Evolutionary conservation across 164 flowering plant genomes (phyloP).

Genomic region (Stephania cephalantha): DNA sequence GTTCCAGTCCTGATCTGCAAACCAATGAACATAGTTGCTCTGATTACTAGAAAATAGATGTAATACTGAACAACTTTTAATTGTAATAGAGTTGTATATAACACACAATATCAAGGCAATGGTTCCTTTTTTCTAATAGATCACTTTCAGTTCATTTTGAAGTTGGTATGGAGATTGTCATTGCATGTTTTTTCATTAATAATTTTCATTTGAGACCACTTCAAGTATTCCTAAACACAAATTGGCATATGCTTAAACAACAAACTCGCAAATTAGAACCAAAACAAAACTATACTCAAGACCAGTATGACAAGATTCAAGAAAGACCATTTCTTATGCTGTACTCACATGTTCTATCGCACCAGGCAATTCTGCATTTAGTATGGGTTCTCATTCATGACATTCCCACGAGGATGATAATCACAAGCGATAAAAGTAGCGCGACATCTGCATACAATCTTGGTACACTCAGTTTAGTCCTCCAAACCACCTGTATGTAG

Average conservation of each 20-base stretch:
- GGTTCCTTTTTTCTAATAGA: neutral
- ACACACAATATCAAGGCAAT: neutral
- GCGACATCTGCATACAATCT: neutral
- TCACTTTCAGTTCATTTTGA: neutral
- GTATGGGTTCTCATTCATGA: neutral
- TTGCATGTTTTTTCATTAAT: too few species aligned
- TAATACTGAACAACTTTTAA: neutral
- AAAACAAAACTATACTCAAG: too few species aligned
- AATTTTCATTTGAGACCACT: too few species aligned
- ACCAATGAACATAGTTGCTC: neutral
- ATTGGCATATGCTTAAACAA: too few species aligned
- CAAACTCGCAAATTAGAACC: too few species aligned
- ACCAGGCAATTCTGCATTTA: neutral
- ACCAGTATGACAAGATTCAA: too few species aligned
- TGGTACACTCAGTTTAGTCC: neutral
- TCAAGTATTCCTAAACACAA: too few species aligned
- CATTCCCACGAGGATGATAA: neutral
- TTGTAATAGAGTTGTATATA: neutral
- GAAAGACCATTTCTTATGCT: too few species aligned
- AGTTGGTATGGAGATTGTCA: too few species aligned
- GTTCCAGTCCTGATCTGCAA: conserved; percentile 12
- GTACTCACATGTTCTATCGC: too few species aligned
- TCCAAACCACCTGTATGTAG: neutral
- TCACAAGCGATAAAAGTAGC: neutral
- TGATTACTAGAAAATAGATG: neutral